These are phyloP conservation scores for Geranium rotundifolium DNA, from an alignment of 345 rosid genomes.

Conservation along the genomic window DNA sequence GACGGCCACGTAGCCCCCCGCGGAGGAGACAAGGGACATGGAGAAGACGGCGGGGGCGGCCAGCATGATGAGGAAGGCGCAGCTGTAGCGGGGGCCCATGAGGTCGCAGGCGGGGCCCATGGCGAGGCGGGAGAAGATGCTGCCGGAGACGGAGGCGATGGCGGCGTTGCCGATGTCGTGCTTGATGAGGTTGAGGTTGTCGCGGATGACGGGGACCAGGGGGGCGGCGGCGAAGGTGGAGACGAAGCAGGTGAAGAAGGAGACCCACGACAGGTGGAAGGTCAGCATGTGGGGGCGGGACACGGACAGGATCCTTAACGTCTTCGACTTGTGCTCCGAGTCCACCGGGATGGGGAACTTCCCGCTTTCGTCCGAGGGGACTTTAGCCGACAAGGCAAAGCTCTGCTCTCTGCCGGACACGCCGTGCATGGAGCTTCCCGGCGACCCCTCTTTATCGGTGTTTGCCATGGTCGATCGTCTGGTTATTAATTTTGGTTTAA, in stretches of 20 bases:
- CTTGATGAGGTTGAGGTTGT: constrained; percentile 61
- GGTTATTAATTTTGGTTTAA: too few species aligned
- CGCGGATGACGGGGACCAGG: constrained; percentile 73
- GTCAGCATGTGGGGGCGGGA: constrained; percentile 87
- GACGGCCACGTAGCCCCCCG: constrained; percentile 60
- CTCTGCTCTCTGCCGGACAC: constrained; percentile 58
- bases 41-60: constrained; percentile 79
- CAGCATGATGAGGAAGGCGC: constrained; percentile 72
- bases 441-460: constrained; percentile 34
- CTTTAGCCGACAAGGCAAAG: constrained; percentile 48
- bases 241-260: constrained; percentile 77
- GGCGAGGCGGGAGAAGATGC: constrained; percentile 79
- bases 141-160: constrained; percentile 82
- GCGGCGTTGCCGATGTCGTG: constrained; percentile 72
- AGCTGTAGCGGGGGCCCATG: constrained; percentile 77
- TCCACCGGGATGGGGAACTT: constrained; percentile 64
- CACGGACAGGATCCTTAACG: constrained; percentile 51
- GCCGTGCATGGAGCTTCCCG: constrained; percentile 81
- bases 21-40: constrained; percentile 53
- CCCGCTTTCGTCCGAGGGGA: constrained; percentile 49
- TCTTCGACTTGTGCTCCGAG: constrained; percentile 81
- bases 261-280: constrained; percentile 84
- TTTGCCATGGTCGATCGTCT: constrained; percentile 17
- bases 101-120: constrained; percentile 88
- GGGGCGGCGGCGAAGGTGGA: constrained; percentile 94